Percentiles rank a stretch among this genome's conserved stretches.
phyloP scores from a whole-genome alignment of 306 rosid genomes.

The Mimosa bimucronata region DNA sequence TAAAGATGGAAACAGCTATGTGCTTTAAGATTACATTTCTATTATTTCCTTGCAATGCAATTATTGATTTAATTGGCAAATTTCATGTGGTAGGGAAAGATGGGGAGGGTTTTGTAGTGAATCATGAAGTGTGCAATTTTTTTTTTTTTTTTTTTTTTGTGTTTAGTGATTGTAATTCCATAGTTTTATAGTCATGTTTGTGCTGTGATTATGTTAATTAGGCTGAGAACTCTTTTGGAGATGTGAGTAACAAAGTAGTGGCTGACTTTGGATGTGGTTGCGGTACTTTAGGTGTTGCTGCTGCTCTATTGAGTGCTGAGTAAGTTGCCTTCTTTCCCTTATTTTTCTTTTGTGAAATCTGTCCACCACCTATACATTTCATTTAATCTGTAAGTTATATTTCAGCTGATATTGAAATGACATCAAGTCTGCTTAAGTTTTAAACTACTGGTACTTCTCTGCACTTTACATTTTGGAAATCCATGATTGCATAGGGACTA shows the following conservation, averaged over 20 bases:
- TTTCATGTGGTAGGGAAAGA: slow-evolving; percentile 16
- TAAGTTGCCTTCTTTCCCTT: slow-evolving; percentile 51
- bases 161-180: slow-evolving; percentile 16
- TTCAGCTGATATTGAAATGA: neutral
- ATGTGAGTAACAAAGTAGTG: slow-evolving; percentile 80
- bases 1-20: slow-evolving; percentile 25
- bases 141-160: no score
- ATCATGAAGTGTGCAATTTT: neutral
- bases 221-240: slow-evolving; percentile 97
- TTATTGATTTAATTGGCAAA: neutral
- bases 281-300: slow-evolving; percentile 88
- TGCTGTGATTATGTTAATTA: slow-evolving; percentile 38
- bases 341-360: slow-evolving; percentile 2
- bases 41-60: slow-evolving; percentile 17
- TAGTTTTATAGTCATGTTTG: slow-evolving; percentile 35
- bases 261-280: slow-evolving; percentile 98
- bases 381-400: neutral
- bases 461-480: neutral
- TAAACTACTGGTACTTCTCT: slow-evolving; percentile 19
- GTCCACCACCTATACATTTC: neutral
- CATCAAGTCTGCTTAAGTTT: slow-evolving; percentile 3
- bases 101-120: slow-evolving; percentile 10
- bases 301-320: slow-evolving; percentile 87
- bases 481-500: neutral
- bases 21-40: slow-evolving; percentile 11